Base-by-base conservation (phyloP, 2,329 filamentous ascomycete genomes). In the Fusarium begoniae region DNA sequence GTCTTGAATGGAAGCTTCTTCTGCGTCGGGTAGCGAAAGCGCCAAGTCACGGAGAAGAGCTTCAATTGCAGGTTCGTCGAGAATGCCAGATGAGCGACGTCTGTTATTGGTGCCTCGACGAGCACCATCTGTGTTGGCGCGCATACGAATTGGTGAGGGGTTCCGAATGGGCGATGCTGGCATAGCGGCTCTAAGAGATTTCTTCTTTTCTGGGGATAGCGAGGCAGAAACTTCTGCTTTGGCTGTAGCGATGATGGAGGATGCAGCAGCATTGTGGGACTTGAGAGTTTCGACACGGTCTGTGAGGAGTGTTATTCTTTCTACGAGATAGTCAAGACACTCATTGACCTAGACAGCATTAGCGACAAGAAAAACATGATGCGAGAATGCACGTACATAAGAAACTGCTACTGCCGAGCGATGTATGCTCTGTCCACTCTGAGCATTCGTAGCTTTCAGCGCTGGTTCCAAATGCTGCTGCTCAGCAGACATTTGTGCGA, bases 401-500 rank as follows among this genome's bases (percentile, higher is more conserved):
- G 82, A 79, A 4, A 89, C 75, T 6, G 88, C 87, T 10, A 83
- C 82, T 1, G 83, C 82, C 2, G 88, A 85, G 40, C 84, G 84
- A 15, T 80, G 80, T n/a, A 86, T 72, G 28, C 82, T 84, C 43
- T 85, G 82, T 2, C 84, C 83, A 56, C 84, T 85, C 63, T 82
- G 85, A 6, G 83, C 80, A 12, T 85, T 81, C 9, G 87, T 79
- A 1, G 84, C 82, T 63, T 82, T 81, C 11, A 89, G 81, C 3
- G 91, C 89, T 0, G 92, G 91, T 67, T 90, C 87, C 10, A 92
- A 84, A 73, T 91, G 87, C 77, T 93, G 90, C 75, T 92, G 89
- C 73, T 93, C 90, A 2, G 91, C 86, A 1, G 91, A 90, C 89
- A 94, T 94, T 70, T 92, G 89, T 12, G 91, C 89, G 5, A 94